Evolutionary conservation across 345 rosid species (phyloP).

Genomic region (Leavenworthia alabamica): DNA sequence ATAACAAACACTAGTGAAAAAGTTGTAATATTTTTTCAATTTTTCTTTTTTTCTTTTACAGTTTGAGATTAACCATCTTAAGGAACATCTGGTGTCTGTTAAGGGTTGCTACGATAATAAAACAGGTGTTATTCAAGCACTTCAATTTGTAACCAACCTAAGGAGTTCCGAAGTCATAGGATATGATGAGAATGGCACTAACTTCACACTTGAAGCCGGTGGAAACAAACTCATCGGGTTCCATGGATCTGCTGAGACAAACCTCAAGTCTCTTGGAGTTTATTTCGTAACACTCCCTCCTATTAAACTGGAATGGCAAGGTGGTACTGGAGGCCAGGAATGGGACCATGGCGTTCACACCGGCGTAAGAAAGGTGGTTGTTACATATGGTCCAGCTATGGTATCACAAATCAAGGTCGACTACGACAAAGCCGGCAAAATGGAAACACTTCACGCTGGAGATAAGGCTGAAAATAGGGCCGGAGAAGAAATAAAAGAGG

Average conservation of each 20-base stretch:
- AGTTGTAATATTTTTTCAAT: too few relatives aligned
- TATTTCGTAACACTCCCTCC: not conserved
- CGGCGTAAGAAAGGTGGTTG: not conserved
- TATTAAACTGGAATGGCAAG: not conserved
- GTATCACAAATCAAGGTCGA: not conserved
- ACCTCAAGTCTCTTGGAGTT: not conserved
- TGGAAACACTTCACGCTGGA: not conserved
- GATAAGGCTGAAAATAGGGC: not conserved
- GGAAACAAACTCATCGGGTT: conserved; percentile 8
- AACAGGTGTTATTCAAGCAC: conserved; percentile 12
- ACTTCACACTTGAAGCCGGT: not conserved
- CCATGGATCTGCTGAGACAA: not conserved
- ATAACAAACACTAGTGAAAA: too few relatives aligned
- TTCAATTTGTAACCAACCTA: conserved; percentile 3
- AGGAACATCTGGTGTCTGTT: not conserved
- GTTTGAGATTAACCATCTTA: conserved; percentile 6
- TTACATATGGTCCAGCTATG: not conserved
- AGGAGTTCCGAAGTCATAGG: conserved; percentile 12
- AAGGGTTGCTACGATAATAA: not conserved
- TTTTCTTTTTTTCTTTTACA: not conserved
- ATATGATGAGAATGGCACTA: not conserved
- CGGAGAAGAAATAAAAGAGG: not conserved
- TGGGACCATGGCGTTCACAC: not conserved
- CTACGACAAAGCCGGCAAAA: not conserved
- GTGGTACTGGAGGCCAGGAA: not conserved